Conservation (phyloP, 1,284 basidiomycete species). For the Thelephora terrestris region DNA sequence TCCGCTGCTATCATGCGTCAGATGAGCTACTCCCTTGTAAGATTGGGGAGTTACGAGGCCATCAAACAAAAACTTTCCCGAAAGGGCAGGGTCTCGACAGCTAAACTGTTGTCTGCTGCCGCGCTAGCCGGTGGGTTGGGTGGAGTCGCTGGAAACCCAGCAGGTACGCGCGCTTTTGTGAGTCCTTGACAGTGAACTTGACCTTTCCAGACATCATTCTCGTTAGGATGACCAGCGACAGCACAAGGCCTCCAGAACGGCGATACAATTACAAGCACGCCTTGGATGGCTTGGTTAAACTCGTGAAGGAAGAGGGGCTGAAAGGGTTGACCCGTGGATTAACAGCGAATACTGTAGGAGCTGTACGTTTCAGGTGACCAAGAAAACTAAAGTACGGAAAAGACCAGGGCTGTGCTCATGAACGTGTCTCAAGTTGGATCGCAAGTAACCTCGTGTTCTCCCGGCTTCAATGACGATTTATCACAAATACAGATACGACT, state of each 20-base stretch:
- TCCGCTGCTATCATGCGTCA: conserved; percentile 81
- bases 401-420: conserved; percentile 78
- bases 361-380: conserved; percentile 4
- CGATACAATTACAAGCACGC: conserved; percentile 75
- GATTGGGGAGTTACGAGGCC: conserved; percentile 78
- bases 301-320: conserved; percentile 64
- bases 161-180: conserved; percentile 35
- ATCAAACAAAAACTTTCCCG: conserved; percentile 48
- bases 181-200: conserved; percentile 2
- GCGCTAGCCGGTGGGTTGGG: conserved; percentile 71
- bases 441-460: conserved; percentile 37
- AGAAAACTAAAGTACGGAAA: not conserved
- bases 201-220: conserved; percentile 50
- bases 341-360: conserved; percentile 65
- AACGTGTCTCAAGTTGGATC: conserved; percentile 87
- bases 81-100: conserved; percentile 37
- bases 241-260: conserved; percentile 59
- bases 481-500: conserved; percentile 60
- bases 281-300: conserved; percentile 52
- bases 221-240: conserved; percentile 87
- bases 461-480: conserved; percentile 1
- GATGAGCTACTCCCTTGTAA: conserved; percentile 87
- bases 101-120: conserved; percentile 51
- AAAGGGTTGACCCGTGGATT: conserved; percentile 67
- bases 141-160: conserved; percentile 73